A percentile compares a stretch with the other conserved stretches of the same genome.
phyloP scores from a whole-genome alignment of 345 rosid species.

The Dimocarpus longan region DNA sequence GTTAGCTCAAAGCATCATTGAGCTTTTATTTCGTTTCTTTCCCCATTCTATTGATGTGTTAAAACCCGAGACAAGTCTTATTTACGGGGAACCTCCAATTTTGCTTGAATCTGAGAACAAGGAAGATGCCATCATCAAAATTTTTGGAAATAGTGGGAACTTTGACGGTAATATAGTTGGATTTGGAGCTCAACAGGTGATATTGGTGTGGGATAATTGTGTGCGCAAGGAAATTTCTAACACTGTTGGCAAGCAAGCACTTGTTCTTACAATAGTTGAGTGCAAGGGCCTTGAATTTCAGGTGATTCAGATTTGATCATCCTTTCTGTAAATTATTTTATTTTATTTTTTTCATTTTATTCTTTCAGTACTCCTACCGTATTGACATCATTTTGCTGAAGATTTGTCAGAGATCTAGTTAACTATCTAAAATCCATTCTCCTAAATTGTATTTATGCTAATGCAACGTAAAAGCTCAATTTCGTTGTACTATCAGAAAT shows the following conservation, averaged over 20 bases:
- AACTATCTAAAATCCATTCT: not conserved
- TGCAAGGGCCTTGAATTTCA: conserved; percentile 60
- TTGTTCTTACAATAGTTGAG: conserved; percentile 46
- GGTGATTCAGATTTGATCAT: conserved; percentile 25
- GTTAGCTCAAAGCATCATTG: conserved; percentile 53
- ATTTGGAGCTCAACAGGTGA: conserved; percentile 58
- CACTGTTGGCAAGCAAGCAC: conserved; percentile 52
- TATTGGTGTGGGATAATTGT: conserved; percentile 47
- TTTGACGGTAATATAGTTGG: conserved; percentile 30
- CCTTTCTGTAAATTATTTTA: not conserved
- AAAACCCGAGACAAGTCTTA: conserved; percentile 40
- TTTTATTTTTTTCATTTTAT: not conserved
- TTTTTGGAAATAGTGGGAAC: conserved; percentile 40
- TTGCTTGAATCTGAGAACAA: conserved; percentile 38
- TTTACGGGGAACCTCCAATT: conserved; percentile 56
- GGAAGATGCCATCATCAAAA: conserved; percentile 39
- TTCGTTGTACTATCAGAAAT: not conserved
- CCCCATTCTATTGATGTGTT: conserved; percentile 39
- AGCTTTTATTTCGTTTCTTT: conserved; percentile 49
- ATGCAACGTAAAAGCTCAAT: not conserved
- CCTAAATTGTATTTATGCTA: not conserved
- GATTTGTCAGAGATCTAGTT: not conserved
- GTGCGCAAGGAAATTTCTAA: conserved; percentile 33
- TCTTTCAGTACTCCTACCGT: not conserved
- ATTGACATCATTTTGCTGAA: not conserved